Evolutionary conservation across 139 green algal genomes (phyloP).

Genomic region (Micromonas pusilla): DNA sequence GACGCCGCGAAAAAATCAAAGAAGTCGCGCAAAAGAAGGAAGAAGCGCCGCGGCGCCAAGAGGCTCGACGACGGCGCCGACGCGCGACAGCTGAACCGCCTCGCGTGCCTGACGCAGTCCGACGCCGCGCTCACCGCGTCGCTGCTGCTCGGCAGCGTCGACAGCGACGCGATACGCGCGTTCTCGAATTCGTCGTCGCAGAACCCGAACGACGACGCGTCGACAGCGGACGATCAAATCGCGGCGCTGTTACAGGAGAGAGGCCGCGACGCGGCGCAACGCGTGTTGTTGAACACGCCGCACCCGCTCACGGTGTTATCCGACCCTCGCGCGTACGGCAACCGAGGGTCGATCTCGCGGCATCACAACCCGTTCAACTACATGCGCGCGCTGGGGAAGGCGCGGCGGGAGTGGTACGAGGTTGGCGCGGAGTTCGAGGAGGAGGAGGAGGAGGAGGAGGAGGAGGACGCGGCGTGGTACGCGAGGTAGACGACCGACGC

Average conservation of each 20-base stretch:
- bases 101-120: constrained; percentile 14
- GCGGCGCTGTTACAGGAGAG: constrained; percentile 36
- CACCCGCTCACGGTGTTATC: constrained; percentile 89
- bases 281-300: constrained; percentile 71
- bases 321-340: constrained; percentile 75
- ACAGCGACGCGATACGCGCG: no score
- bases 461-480: neutral
- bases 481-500: neutral
- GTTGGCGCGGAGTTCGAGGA: neutral
- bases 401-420: neutral
- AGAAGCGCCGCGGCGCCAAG: neutral
- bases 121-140: constrained; percentile 18
- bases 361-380: constrained; percentile 98
- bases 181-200: no score
- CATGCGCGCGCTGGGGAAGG: neutral
- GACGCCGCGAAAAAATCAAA: neutral
- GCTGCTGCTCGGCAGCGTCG: constrained; percentile 12
- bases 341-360: constrained; percentile 70
- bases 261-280: constrained; percentile 25
- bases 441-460: neutral
- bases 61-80: neutral
- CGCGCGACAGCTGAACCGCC: neutral
- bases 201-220: neutral
- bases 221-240: neutral
- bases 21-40: neutral